phyloP scores from a whole-genome alignment of 2,329 filamentous ascomycete genomes.

The Cylindrodendrum hubeiense region DNA sequence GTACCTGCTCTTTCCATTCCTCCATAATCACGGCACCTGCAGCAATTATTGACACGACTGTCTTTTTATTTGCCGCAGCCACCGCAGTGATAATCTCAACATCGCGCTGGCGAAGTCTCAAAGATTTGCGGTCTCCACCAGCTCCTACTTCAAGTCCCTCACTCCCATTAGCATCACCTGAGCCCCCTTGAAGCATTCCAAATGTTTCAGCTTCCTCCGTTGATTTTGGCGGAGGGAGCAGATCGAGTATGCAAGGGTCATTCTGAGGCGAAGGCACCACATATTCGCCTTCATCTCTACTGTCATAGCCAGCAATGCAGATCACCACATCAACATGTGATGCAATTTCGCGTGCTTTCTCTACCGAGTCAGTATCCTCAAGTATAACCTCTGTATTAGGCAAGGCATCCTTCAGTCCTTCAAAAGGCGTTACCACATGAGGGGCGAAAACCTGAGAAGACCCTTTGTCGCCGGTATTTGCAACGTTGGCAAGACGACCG shows the following conservation, averaged over 20 bases:
- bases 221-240: slow-evolving; percentile 22
- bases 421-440: slow-evolving; percentile 18
- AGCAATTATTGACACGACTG: slow-evolving; percentile 28
- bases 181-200: too few species aligned
- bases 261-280: slow-evolving; percentile 25
- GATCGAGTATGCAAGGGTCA: slow-evolving; percentile 1
- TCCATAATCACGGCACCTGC: slow-evolving; percentile 36
- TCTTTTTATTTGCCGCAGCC: slow-evolving; percentile 14
- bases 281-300: slow-evolving; percentile 34
- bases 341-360: neutral
- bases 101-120: slow-evolving; percentile 27
- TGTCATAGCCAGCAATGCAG: slow-evolving; percentile 36
- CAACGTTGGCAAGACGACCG: slow-evolving; percentile 31
- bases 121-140: slow-evolving; percentile 32
- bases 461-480: slow-evolving; percentile 34
- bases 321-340: slow-evolving; percentile 23
- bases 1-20: slow-evolving; percentile 29
- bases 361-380: slow-evolving; percentile 9
- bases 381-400: slow-evolving; percentile 6
- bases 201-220: too few species aligned
- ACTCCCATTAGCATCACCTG: too few species aligned
- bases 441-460: slow-evolving; percentile 32
- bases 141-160: slow-evolving; percentile 17
- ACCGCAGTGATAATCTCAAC: slow-evolving; percentile 32
- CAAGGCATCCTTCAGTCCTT: slow-evolving; percentile 25